Base-by-base conservation (phyloP, 805 yeast genomes). In the Suhomyces vadensis region DNA sequence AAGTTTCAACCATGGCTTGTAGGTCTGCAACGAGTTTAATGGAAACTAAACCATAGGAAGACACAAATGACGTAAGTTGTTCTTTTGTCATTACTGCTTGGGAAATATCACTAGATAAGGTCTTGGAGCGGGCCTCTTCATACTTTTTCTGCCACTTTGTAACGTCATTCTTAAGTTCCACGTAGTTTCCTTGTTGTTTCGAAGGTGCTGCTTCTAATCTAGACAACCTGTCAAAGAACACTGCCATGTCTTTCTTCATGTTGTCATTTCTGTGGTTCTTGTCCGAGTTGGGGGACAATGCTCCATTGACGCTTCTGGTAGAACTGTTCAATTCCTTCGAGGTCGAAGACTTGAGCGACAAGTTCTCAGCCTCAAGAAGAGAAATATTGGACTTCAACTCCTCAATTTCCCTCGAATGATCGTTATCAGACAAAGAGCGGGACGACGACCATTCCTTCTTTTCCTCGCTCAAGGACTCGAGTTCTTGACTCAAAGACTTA, bases 111-210 rank as follows among this genome's bases (percentile, higher is more conserved):
- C 48, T 50, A 4, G 55, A 47, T 20, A 58, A 51, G 9, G 58
- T 57, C 27, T 62, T 62, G 17, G 75, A 54, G 22, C 78, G 71
- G n/a, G 74, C 63, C 10, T 75, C 74, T 57, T 79, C 79, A 51
- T 67, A 77, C 49, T 68, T 78, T 38, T 60, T 56, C 59, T 77
- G 82, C 80, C 86, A 76, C 43, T 67, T 70, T 4, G 67, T 57
- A 7, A 74, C 59, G 37, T 69, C 71, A 31, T 53, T 54, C 39
- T 57, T 58, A 37, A 63, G 48, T 6, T 41, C 45, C 4, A 29
- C 38, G n/a, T 51, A 37, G n/a, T 39, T 38, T 31, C 37, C 37
- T 3, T 40, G 29, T 50, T 29, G 54, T 50, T 25, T 47, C 48
- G 25, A 24, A 4, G 52, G 51, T 6, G 48, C 50, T 6, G 46